Conservation (phyloP, 2,329 filamentous ascomycete species). For the Xylaria sp. region DNA sequence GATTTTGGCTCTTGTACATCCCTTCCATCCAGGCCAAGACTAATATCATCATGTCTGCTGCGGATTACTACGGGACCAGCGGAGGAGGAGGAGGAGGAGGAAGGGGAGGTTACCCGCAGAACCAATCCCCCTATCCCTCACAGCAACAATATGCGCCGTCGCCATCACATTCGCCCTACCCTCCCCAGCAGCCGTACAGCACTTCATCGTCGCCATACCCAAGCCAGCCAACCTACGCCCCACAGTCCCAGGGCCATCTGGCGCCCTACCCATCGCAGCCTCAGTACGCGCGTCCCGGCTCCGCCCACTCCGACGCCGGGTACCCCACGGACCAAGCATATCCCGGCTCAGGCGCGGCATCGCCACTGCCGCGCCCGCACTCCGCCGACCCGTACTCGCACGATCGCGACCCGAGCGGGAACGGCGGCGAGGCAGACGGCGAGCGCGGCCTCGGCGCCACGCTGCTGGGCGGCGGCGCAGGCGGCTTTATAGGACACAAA, state of each 20-base stretch:
- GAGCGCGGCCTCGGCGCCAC: conserved; percentile 62
- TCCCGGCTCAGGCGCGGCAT: conserved; percentile 8
- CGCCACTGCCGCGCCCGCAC: conserved; percentile 34
- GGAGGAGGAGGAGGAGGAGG: conserved; percentile 24
- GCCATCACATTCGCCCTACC: conserved; percentile 24
- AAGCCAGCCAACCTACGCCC: conserved; percentile 31
- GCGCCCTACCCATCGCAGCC: conserved; percentile 35
- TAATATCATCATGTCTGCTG: conserved; percentile 26
- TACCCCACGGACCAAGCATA: background rate
- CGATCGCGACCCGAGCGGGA: conserved; percentile 23
- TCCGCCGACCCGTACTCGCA: conserved; percentile 35
- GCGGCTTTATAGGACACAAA: conserved; percentile 60
- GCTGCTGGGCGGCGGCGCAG: conserved; percentile 57
- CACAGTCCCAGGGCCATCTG: conserved; percentile 32
- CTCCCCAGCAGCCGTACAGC: conserved; percentile 27
- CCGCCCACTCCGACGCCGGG: conserved; percentile 36
- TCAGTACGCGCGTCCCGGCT: conserved; percentile 38
- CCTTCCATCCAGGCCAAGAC: background rate
- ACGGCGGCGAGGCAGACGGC: conserved; percentile 44
- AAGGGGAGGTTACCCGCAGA: conserved; percentile 21
- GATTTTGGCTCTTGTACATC: background rate
- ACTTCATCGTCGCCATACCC: conserved; percentile 29
- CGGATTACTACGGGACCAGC: conserved; percentile 40
- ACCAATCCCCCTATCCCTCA: conserved; percentile 28
- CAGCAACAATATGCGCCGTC: conserved; percentile 32